phyloP scores from a whole-genome alignment of 176 grass and related monocot genomes.

The Alopecurus myosuroides region DNA sequence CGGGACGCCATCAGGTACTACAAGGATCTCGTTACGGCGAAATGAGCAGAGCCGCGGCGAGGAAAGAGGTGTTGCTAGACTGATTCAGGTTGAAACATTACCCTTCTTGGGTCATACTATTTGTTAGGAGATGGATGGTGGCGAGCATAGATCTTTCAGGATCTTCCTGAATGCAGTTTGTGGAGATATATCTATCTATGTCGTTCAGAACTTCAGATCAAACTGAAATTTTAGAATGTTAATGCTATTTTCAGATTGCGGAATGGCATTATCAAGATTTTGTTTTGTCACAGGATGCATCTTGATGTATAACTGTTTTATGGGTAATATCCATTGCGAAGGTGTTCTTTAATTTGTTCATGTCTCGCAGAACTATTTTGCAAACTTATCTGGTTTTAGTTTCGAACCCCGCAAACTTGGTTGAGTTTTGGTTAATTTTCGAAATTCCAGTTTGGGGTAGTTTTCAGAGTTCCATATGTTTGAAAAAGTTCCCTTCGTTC shows the following conservation, averaged over 20 bases:
- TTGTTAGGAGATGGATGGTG: background rate
- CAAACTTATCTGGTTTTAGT: background rate
- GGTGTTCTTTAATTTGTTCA: background rate
- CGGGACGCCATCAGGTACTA: slow-evolving; percentile 63
- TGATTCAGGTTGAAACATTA: background rate
- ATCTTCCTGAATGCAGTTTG: slow-evolving; percentile 8
- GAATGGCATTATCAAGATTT: background rate
- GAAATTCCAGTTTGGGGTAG: background rate
- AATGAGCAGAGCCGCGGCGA: slow-evolving; percentile 1
- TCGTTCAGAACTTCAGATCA: background rate
- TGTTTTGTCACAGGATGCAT: background rate
- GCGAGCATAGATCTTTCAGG: background rate
- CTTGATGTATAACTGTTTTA: background rate
- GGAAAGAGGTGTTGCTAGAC: background rate
- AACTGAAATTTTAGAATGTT: background rate
- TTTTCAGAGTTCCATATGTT: background rate
- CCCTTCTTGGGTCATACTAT: background rate
- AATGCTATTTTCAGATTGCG: background rate
- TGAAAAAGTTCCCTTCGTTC: too few species aligned
- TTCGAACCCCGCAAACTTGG: background rate
- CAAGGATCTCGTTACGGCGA: slow-evolving; percentile 18
- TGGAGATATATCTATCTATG: background rate
- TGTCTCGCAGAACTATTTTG: background rate
- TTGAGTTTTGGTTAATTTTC: background rate
- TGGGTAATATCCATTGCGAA: background rate